These are phyloP conservation scores for Boletus edulis DNA, from an alignment of 768 basidiomycete species.

Conservation along the genomic window DNA sequence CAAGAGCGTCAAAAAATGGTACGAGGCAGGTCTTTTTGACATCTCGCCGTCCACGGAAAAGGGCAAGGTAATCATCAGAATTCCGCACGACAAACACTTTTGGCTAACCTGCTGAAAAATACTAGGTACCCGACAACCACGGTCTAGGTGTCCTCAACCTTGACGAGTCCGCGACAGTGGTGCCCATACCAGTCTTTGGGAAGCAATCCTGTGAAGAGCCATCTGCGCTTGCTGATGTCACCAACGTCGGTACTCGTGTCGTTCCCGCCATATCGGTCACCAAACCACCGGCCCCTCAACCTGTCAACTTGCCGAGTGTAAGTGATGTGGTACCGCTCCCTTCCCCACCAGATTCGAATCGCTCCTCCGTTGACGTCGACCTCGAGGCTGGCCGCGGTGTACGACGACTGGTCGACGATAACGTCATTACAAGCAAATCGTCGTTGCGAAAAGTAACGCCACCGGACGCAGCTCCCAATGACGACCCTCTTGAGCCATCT, in stretches of 20 bases:
- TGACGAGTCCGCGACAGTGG: conserved; percentile 48
- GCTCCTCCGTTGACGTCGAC: conserved; percentile 35
- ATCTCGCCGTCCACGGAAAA: conserved; percentile 39
- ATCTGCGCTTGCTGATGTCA: conserved; percentile 21
- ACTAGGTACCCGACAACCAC: conserved; percentile 42
- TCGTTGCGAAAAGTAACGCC: conserved; percentile 9
- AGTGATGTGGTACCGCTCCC: conserved; percentile 51
- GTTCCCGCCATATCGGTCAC: conserved; percentile 62
- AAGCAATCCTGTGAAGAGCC: conserved; percentile 25
- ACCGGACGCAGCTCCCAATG: conserved; percentile 9
- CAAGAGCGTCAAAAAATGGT: conserved; percentile 83
- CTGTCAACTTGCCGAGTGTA: conserved; percentile 66
- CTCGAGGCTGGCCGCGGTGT: conserved; percentile 42
- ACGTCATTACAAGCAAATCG: conserved; percentile 14
- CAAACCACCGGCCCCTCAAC: conserved; percentile 68
- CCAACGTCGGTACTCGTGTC: conserved; percentile 19
- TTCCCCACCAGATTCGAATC: conserved; percentile 44
- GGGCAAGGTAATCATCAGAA: conserved; percentile 43
- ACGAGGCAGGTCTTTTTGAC: conserved; percentile 71
- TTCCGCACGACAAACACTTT: neutral
- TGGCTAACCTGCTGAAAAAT: conserved; percentile 16
- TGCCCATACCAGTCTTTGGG: conserved; percentile 62
- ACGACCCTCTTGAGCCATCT: conserved; percentile 18
- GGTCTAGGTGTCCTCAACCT: conserved; percentile 44
- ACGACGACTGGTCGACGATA: conserved; percentile 30